Conservation (phyloP, 768 basidiomycete genomes). For the Russula sp. region DNA sequence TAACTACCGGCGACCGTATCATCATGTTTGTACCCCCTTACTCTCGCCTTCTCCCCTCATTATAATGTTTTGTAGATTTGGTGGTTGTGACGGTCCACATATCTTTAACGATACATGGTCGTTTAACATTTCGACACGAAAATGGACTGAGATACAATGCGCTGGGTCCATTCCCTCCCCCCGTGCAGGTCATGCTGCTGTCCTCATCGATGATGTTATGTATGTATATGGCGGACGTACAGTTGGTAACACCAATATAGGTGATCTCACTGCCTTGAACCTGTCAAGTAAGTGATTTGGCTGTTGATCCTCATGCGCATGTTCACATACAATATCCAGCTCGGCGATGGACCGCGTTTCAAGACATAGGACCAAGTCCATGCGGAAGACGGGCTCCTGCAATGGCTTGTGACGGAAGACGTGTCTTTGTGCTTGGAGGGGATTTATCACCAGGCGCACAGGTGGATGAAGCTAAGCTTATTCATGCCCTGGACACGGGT, state of each 20-base stretch:
- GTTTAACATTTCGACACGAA: conserved; percentile 74
- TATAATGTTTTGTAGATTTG: conserved; percentile 42
- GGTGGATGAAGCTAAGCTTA: conserved; percentile 71
- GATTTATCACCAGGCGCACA: conserved; percentile 63
- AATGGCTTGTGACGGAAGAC: conserved; percentile 89
- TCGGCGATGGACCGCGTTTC: conserved; percentile 99
- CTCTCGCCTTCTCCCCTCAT: too few species aligned
- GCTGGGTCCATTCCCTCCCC: conserved; percentile 96
- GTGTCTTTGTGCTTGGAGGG: conserved; percentile 92
- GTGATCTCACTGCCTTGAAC: conserved; percentile 95
- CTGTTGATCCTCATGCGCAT: background rate
- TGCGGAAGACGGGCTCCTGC: conserved; percentile 91
- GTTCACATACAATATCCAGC: conserved; percentile 49
- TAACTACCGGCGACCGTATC: too few species aligned
- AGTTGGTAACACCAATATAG: conserved; percentile 92
- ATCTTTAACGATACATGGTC: conserved; percentile 99
- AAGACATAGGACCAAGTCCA: conserved; percentile 97
- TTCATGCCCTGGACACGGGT: conserved; percentile 96
- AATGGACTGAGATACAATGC: conserved; percentile 90
- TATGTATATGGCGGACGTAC: conserved; percentile 97
- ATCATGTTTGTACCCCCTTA: too few species aligned
- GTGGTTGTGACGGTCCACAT: conserved; percentile 95
- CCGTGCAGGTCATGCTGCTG: conserved; percentile 92
- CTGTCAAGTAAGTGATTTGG: conserved; percentile 75
- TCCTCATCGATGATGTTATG: conserved; percentile 93